These are phyloP conservation scores for Lignosus rhinocerotis DNA, from an alignment of 1,284 basidiomycete genomes.

Conservation along the genomic window DNA sequence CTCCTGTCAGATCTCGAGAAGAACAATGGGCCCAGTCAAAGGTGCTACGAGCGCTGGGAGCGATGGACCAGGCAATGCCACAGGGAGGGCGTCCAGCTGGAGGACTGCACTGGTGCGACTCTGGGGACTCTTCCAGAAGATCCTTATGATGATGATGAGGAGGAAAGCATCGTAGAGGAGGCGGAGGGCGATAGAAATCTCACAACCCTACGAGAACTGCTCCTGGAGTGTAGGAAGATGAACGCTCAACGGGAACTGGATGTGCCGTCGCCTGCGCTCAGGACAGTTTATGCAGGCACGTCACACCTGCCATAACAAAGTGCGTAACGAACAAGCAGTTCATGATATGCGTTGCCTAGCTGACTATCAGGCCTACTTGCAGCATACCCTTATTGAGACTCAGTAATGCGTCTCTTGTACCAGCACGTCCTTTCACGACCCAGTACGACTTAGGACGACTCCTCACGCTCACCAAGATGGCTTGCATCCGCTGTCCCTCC, in stretches of 20 bases:
- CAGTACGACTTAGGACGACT: constrained; percentile 9
- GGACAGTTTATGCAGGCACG: constrained; percentile 18
- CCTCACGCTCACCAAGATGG: constrained; percentile 4
- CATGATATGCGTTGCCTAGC: not conserved
- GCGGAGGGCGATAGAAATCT: constrained; percentile 30
- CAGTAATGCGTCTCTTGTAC: not conserved
- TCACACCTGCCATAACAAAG: constrained; percentile 12
- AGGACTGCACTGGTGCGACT: constrained; percentile 65
- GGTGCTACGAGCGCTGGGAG: constrained; percentile 63
- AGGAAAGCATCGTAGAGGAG: constrained; percentile 30
- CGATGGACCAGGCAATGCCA: constrained; percentile 61
- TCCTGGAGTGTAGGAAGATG: constrained; percentile 53
- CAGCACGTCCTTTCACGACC: not conserved
- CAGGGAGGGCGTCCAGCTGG: constrained; percentile 50
- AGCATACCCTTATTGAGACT: not conserved
- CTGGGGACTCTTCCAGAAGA: constrained; percentile 58
- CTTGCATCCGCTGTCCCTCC: not conserved
- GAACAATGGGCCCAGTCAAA: constrained; percentile 46
- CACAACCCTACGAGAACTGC: constrained; percentile 45
- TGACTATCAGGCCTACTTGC: not conserved
- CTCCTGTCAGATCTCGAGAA: constrained; percentile 59
- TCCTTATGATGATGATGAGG: constrained; percentile 38
- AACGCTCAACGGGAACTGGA: constrained; percentile 22
- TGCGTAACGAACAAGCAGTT: constrained; percentile 5
- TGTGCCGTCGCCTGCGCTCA: constrained; percentile 15